Percentiles rank a stretch among this genome's conserved stretches.
Evolutionary conservation across 2,329 filamentous ascomycete species (phyloP).

Genomic region (Cladosporium sp.): DNA sequence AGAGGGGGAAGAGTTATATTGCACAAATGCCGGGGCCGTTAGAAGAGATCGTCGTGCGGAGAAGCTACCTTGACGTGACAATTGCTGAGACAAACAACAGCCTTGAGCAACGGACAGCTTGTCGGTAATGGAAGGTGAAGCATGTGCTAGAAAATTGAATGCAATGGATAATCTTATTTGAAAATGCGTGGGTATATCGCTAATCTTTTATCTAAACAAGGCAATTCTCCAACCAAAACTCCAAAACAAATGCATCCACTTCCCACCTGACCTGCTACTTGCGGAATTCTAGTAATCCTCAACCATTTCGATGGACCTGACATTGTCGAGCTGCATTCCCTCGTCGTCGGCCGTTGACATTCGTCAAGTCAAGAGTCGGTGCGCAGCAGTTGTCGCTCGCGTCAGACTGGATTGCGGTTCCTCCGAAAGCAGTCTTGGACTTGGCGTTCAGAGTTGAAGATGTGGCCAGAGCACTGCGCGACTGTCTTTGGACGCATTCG

Average conservation of each 20-base stretch:
- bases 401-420: too few relatives aligned
- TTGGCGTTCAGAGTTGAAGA: too few relatives aligned
- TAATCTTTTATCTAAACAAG: neutral
- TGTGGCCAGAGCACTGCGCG: too few relatives aligned
- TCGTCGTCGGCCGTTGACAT: too few relatives aligned
- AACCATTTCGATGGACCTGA: too few relatives aligned
- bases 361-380: too few relatives aligned
- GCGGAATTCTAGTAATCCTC: too few relatives aligned
- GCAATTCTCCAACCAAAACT: neutral
- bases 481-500: too few relatives aligned
- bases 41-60: neutral
- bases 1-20: neutral
- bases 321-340: too few relatives aligned
- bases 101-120: neutral
- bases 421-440: too few relatives aligned
- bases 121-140: neutral
- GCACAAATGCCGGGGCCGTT: neutral
- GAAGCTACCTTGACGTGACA: neutral
- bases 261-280: too few relatives aligned
- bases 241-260: conserved; percentile 9
- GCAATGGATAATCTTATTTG: neutral
- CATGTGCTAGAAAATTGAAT: neutral
- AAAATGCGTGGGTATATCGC: conserved; percentile 2
- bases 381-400: too few relatives aligned
- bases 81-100: neutral